Evolutionary conservation across 2,329 filamentous ascomycete genomes (phyloP).

Genomic region (Scleromitrula shiraiana): DNA sequence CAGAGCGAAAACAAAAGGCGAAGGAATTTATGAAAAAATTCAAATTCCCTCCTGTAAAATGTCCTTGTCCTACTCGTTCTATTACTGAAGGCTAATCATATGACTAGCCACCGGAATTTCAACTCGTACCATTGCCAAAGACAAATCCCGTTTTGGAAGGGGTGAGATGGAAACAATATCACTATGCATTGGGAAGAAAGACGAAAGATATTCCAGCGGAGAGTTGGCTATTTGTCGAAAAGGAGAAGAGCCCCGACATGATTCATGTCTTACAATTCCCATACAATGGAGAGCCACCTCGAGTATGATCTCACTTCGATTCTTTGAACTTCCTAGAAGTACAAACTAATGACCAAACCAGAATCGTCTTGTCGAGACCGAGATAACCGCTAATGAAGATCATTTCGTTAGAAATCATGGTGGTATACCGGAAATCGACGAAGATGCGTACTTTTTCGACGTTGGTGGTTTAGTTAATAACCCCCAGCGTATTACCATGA

Average conservation of each 20-base stretch:
- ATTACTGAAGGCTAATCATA: neutral
- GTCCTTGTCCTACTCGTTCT: neutral
- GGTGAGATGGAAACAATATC: constrained; percentile 50
- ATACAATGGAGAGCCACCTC: constrained; percentile 55
- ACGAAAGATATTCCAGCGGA: constrained; percentile 45
- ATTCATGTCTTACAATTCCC: constrained; percentile 55
- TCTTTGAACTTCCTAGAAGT: neutral
- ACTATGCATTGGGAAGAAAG: constrained; percentile 42
- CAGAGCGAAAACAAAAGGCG: constrained; percentile 55
- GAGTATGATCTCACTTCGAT: constrained; percentile 13
- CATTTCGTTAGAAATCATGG: constrained; percentile 67
- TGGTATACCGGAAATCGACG: constrained; percentile 58
- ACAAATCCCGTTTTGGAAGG: constrained; percentile 52
- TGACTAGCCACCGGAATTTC: constrained; percentile 41
- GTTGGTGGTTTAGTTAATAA: constrained; percentile 18
- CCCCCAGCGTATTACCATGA: constrained; percentile 15
- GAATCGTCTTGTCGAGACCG: constrained; percentile 41
- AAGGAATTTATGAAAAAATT: constrained; percentile 46
- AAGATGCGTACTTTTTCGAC: constrained; percentile 24
- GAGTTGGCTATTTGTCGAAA: constrained; percentile 46
- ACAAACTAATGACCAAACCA: neutral
- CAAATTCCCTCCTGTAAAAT: constrained; percentile 36
- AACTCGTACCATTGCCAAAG: constrained; percentile 44
- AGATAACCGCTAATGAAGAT: constrained; percentile 52
- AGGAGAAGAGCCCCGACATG: constrained; percentile 54